Conservation (phyloP, 2,329 filamentous ascomycete species). For the Aspergillus luchuensis region DNA sequence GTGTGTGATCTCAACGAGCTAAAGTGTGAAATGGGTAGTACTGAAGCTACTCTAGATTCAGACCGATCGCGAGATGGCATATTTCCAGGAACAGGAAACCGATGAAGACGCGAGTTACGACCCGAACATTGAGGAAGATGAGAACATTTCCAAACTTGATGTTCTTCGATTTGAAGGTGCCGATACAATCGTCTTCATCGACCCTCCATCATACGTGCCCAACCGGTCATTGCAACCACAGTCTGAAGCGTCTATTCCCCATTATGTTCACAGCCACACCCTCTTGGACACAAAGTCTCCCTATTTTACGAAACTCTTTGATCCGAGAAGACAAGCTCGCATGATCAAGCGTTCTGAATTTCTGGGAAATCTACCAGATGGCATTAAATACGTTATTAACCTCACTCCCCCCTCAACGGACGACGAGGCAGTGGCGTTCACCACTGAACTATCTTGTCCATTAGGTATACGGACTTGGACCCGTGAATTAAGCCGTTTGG, state of each 20-base stretch:
- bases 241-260: constrained; percentile 27
- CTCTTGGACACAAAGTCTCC: constrained; percentile 33
- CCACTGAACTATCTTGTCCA: constrained; percentile 62
- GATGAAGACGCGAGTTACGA: neutral
- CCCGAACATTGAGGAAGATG: neutral
- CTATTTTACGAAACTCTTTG: constrained; percentile 35
- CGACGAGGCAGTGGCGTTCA: constrained; percentile 62
- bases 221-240: constrained; percentile 16
- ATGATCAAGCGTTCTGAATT: constrained; percentile 35
- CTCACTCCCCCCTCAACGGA: constrained; percentile 64
- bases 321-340: constrained; percentile 29
- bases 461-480: constrained; percentile 60
- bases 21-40: too few relatives aligned
- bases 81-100: neutral
- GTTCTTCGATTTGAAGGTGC: constrained; percentile 24
- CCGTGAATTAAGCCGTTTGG: constrained; percentile 40
- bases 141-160: neutral
- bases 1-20: too few relatives aligned
- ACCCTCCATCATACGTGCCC: constrained; percentile 29
- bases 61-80: neutral
- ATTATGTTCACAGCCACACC: constrained; percentile 37
- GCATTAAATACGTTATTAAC: constrained; percentile 63
- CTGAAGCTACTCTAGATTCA: neutral
- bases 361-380: constrained; percentile 33
- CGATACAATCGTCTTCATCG: constrained; percentile 44